Evolutionary conservation across 73 alveolate species (phyloP), one percentile per base, ranked within the genome.

Genomic region (Paramecium biaurelia): DNA sequence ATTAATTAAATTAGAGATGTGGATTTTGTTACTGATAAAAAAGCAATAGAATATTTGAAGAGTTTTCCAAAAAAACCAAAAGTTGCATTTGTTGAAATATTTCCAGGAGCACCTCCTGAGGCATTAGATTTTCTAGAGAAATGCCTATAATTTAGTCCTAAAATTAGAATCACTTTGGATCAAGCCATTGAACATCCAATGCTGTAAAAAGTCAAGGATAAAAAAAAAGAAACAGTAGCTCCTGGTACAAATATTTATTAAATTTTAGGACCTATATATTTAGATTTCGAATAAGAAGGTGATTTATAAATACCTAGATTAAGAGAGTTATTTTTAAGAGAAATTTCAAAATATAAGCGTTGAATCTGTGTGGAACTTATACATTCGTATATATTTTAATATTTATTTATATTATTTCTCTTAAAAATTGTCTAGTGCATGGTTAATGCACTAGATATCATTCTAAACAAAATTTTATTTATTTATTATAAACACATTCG

Each of bases 161-260:
- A 92, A 43, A 88, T 85, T 85, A 95, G 99, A 86, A 89, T 98
- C 28, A 92, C 99, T 35, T 93, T 96, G 21, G 97, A 98, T 21
- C 96, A 96, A 76, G 95, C 96, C 45, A 92, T 98, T 11, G 93
- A 90, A 72, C 99, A 98, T 88, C 99, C 99, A 5, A 82, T 89
- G 85, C 93, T 93, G 9, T 20, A 79, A 42, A 49, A 57, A 34
- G 92, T 92, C 14, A 89, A 95, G 35, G 88, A 59, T 57, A 72
- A 63, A 26, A 92, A 92, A 79, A 56, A 76, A 24, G 96, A 93
- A 76, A 67, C 24, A 2, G 70, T 68, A 8, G 96, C 96, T 23
- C 72, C 89, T n/a, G 94, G 94, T 79, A 79, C 43, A 2, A 8
- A 43, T 53, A 53, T 18, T 18, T 4, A 53, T 26, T 43, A 11